A percentile compares a stretch with the other conserved stretches of the same genome.
Conservation (phyloP, 176 grass and related monocot genomes). For the Thalia dealbata region DNA sequence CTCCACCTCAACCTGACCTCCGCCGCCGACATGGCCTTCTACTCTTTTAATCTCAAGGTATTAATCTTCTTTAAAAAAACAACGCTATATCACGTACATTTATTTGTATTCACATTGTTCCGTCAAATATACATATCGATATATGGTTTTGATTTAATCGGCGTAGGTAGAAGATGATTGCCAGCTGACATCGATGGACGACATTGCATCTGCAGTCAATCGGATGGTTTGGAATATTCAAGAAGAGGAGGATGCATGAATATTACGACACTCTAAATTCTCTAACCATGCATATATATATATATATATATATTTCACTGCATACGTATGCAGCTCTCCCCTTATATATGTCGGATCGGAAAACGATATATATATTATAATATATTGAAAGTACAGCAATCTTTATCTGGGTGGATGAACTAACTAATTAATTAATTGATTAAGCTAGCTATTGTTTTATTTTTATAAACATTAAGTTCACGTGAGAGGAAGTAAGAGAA, state of each 20-base stretch:
- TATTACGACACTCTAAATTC: background rate
- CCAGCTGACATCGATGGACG: background rate
- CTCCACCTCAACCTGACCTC: conserved; percentile 14
- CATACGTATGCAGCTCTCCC: no score
- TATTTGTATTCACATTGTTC: no score
- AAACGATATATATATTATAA: no score
- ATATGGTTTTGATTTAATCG: no score
- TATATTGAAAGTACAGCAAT: no score
- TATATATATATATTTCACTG: no score
- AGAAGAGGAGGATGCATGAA: background rate
- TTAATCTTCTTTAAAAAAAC: background rate
- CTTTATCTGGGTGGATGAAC: no score
- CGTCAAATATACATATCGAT: no score
- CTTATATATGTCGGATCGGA: no score
- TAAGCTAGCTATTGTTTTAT: no score
- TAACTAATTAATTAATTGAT: no score
- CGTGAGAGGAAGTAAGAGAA: background rate
- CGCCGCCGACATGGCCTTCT: background rate
- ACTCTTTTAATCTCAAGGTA: conserved; percentile 11
- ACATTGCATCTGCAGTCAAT: conserved; percentile 15
- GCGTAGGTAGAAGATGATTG: conserved; percentile 12
- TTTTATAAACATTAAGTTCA: background rate
- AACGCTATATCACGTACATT: background rate
- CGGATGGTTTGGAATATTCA: conserved; percentile 10
- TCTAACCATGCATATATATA: background rate